phyloP scores from a whole-genome alignment of 192 early-diverging fungal species.

The Podila minutissima region DNA sequence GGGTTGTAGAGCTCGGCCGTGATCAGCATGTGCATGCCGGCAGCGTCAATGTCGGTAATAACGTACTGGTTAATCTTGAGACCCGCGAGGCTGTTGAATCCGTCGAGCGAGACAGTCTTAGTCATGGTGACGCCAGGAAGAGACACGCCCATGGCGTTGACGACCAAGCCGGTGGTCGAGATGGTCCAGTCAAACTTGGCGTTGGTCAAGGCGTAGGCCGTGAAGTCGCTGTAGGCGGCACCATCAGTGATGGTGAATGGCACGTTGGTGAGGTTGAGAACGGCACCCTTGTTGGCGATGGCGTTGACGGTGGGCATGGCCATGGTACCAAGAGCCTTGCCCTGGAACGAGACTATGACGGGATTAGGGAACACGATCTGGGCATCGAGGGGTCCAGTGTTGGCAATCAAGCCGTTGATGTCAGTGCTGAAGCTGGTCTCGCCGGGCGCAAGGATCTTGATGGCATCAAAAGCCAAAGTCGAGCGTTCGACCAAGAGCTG shows the following conservation, averaged over 20 bases:
- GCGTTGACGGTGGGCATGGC: constrained; percentile 46
- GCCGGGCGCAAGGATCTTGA: constrained; percentile 46
- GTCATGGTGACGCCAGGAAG: constrained; percentile 50
- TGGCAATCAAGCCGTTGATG: constrained; percentile 53
- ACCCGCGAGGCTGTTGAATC: constrained; percentile 44
- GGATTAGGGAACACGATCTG: constrained; percentile 54
- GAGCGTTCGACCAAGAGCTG: constrained; percentile 47
- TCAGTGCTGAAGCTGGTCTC: constrained; percentile 38
- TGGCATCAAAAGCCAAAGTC: constrained; percentile 36
- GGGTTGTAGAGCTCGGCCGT: constrained; percentile 37
- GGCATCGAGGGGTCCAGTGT: constrained; percentile 61
- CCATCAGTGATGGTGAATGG: constrained; percentile 33
- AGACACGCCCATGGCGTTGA: constrained; percentile 54
- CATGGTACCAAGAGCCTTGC: constrained; percentile 46
- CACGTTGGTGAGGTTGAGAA: constrained; percentile 44
- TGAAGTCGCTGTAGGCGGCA: constrained; percentile 52
- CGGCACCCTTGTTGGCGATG: constrained; percentile 48
- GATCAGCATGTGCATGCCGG: constrained; percentile 35
- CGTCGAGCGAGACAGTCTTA: constrained; percentile 56
- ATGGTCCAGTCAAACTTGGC: constrained; percentile 57
- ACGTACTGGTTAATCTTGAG: constrained; percentile 14
- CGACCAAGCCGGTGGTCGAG: constrained; percentile 29
- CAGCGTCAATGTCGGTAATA: constrained; percentile 27
- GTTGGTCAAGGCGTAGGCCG: constrained; percentile 52
- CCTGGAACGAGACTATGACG: constrained; percentile 48